These are phyloP conservation scores for Venturiaceae sp. DNA, from an alignment of 2,329 filamentous ascomycete species.

Conservation along the genomic window DNA sequence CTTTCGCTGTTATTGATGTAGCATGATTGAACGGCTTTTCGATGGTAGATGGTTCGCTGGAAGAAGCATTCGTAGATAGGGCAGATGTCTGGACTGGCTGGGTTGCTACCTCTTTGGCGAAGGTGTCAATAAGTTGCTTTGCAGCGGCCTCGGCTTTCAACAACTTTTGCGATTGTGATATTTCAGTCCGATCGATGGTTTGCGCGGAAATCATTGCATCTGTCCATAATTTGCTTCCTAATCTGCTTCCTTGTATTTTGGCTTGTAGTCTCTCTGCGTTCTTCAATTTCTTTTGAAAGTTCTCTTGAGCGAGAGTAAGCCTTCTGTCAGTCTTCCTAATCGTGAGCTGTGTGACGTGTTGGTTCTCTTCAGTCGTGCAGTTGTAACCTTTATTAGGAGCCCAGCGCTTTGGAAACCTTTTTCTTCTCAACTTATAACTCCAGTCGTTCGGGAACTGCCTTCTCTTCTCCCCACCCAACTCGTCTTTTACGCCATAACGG, in stretches of 20 bases:
- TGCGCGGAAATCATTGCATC: not conserved
- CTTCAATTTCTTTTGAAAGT: not conserved
- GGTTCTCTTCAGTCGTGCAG: not conserved
- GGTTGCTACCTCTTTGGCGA: not conserved
- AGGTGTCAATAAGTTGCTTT: not conserved
- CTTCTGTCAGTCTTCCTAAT: not conserved
- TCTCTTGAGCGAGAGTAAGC: not conserved
- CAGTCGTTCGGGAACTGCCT: not conserved
- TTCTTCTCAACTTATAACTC: not conserved
- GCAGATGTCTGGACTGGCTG: not conserved
- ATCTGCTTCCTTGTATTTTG: not conserved
- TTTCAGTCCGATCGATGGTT: not conserved
- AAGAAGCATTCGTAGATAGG: too few relatives aligned
- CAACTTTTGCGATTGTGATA: not conserved
- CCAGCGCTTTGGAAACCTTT: not conserved
- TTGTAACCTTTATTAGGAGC: not conserved
- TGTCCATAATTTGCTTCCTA: not conserved
- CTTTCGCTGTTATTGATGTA: too few relatives aligned
- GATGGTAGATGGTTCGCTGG: too few relatives aligned
- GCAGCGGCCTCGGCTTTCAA: not conserved
- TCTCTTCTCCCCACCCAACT: not conserved
- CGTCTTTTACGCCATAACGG: not conserved
- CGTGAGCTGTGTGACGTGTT: not conserved
- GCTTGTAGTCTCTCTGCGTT: not conserved
- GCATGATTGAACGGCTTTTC: too few relatives aligned